Percentiles rank a stretch among this genome's conserved stretches.
Evolutionary conservation across 805 yeast species (phyloP).

Genomic region (Ascoidea tarda): DNA sequence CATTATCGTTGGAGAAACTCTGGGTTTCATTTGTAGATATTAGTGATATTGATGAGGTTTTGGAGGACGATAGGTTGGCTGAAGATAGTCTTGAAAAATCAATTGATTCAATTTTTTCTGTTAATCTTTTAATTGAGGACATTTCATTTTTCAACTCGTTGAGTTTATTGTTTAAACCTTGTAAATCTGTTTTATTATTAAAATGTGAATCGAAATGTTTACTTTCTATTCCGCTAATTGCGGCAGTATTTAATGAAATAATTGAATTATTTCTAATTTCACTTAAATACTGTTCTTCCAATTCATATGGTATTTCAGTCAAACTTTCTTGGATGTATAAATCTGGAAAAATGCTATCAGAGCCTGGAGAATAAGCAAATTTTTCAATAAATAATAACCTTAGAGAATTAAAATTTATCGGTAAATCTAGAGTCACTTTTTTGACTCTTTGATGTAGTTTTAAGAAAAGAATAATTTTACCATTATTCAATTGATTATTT

Average conservation of each 20-base stretch:
- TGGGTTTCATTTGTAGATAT: not conserved
- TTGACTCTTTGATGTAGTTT: constrained; percentile 39
- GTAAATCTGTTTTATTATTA: constrained; percentile 5
- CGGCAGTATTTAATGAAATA: constrained; percentile 41
- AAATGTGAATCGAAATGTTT: constrained; percentile 2
- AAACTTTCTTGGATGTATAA: constrained; percentile 55
- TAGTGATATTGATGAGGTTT: not conserved
- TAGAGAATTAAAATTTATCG: constrained; percentile 26
- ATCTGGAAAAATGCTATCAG: constrained; percentile 53
- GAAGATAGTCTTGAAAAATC: not conserved
- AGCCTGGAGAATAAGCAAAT: constrained; percentile 71
- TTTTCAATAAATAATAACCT: constrained; percentile 73
- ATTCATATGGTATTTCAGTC: constrained; percentile 55
- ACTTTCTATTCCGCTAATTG: constrained; percentile 10
- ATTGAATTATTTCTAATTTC: constrained; percentile 50
- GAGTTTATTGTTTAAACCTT: constrained; percentile 10
- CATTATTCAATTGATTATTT: not conserved
- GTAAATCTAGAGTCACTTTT: constrained; percentile 24
- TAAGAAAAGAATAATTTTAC: constrained; percentile 25
- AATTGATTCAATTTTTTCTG: constrained; percentile 8
- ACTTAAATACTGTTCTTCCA: constrained; percentile 48
- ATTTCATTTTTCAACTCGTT: constrained; percentile 15
- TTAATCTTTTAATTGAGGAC: constrained; percentile 3
- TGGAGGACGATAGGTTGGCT: not conserved
- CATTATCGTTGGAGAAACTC: not conserved